Evolutionary conservation across 352 stramenopile genomes (phyloP), one percentile per base, ranked within the genome.

Genomic region (Globisporangium cystogenes): DNA sequence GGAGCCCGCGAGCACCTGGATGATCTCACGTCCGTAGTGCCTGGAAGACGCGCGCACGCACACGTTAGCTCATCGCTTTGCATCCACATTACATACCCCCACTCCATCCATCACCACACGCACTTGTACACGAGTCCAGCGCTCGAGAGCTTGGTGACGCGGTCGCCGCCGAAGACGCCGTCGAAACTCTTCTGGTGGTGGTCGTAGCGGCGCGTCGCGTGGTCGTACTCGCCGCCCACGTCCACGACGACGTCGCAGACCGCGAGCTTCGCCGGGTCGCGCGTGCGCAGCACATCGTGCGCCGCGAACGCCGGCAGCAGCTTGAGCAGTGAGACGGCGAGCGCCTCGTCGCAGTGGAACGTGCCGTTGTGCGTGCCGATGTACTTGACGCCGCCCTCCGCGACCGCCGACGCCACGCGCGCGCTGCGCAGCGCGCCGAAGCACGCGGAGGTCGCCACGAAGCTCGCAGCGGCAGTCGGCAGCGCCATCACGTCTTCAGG

Each of bases 301-400:
- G 62, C 45, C 27, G 88, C 77, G 68, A 97, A 99, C 46, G 86
- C 67, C 12, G 93, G 89, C 57, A 97, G 65, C 48, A 98, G 72
- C 67, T 97, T 97, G 44, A 99, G 82, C 72, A 99, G 93, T 50
- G 86, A 98, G 27, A 98, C 95, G 4, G 96, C 97, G 56, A 99
- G 81, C 47, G 96, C 96, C 67, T 99, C 97, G 64, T 99, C 97
- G 55, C 96, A 98, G 72, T 99, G 97, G 76, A 99, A 99, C 55
- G 86, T 97, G 46, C 96, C 96, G 48, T 96, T 97, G 82, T 99
- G 96, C 7, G 96, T 99, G 51, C 95, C 96, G 62, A 99, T 98
- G 64, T 89, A 85, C 63, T 96, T 95, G 42, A 65, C 59, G 27
- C 50, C 59, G n/a, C 53, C 57, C 24, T 81, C 54, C 4, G 53